phyloP scores from a whole-genome alignment of 208 protist genomes.

The Naegleria lovaniensis region DNA sequence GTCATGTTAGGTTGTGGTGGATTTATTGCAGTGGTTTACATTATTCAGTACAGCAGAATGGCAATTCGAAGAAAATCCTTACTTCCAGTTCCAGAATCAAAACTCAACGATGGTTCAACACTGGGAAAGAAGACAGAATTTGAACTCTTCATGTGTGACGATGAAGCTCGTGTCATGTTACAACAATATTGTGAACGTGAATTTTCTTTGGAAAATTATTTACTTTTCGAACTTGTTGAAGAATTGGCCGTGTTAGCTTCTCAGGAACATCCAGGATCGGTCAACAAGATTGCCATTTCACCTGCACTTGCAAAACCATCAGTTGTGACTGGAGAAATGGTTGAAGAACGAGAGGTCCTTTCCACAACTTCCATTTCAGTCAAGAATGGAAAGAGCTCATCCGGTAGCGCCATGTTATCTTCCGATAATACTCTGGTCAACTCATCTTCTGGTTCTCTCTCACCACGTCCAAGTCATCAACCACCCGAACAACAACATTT shows the following conservation, averaged over 20 bases:
- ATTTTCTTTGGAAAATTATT: slow-evolving; percentile 3
- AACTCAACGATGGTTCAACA: background rate
- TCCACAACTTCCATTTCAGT: too few relatives aligned
- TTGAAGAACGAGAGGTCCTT: too few relatives aligned
- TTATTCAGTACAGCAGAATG: background rate
- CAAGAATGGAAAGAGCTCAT: background rate
- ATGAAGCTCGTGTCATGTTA: background rate
- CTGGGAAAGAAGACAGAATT: background rate
- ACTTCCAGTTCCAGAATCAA: background rate
- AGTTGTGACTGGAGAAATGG: background rate
- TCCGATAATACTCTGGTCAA: background rate
- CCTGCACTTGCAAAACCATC: background rate
- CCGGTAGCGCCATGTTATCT: background rate
- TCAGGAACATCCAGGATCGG: background rate
- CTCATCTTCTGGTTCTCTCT: background rate
- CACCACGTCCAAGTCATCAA: too few relatives aligned
- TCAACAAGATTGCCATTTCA: background rate
- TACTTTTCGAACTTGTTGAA: background rate
- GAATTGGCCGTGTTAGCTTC: background rate
- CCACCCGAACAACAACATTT: background rate
- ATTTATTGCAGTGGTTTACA: background rate
- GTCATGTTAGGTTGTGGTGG: background rate
- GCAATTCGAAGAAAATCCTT: background rate
- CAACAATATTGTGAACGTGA: slow-evolving; percentile 1
- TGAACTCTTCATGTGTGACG: background rate